A percentile compares a stretch with the other conserved stretches of the same genome.
phyloP scores from a whole-genome alignment of 371 early-diverging fungal genomes.

The Dichotomocladium elegans region DNA sequence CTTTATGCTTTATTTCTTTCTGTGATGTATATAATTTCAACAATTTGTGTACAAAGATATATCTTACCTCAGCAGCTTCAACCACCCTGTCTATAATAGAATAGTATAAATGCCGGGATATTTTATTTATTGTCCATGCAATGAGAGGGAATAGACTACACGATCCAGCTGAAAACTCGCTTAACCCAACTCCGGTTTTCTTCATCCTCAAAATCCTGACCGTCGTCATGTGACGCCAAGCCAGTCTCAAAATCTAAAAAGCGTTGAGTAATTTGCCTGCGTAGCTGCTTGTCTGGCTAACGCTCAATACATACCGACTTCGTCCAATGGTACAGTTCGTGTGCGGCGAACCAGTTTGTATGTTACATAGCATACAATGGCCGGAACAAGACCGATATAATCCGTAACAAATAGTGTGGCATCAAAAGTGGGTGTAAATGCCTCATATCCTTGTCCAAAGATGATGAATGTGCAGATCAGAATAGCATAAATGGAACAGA shows the following conservation, averaged over 20 bases:
- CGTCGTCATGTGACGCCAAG: too few relatives aligned
- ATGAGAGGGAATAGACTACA: too few relatives aligned
- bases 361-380: conserved; percentile 37
- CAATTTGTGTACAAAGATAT: conserved; percentile 12
- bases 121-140: too few relatives aligned
- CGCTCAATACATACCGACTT: conserved; percentile 42
- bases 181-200: too few relatives aligned
- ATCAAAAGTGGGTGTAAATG: conserved; percentile 26
- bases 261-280: too few relatives aligned
- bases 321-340: conserved; percentile 52
- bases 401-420: conserved; percentile 17
- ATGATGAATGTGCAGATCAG: conserved; percentile 44
- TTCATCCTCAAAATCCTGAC: too few relatives aligned
- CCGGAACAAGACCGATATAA: conserved; percentile 43
- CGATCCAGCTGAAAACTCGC: too few relatives aligned
- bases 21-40: conserved; percentile 13
- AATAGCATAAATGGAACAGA: conserved; percentile 49
- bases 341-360: conserved; percentile 48
- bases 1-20: background rate
- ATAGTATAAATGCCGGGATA: too few relatives aligned
- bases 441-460: conserved; percentile 48
- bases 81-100: too few relatives aligned
- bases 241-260: too few relatives aligned
- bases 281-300: too few relatives aligned
- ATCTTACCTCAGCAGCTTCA: background rate